Percentiles rank a stretch among this genome's conserved stretches.
Evolutionary conservation across 2,329 filamentous ascomycete genomes (phyloP).

Genomic region (Hysterium pulicare): DNA sequence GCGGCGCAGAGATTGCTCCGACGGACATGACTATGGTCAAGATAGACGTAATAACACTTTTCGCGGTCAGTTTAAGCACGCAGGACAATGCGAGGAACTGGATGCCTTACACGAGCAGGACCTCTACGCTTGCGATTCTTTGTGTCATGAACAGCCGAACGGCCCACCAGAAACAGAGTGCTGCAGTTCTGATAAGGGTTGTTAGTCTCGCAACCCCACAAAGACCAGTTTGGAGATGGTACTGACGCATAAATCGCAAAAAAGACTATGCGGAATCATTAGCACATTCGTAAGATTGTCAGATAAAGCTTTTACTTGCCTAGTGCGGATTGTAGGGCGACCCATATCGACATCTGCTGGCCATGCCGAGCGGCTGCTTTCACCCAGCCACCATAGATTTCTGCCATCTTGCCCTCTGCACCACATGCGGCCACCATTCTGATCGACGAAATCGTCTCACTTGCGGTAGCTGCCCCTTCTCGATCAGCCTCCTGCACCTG

Average conservation of each 20-base stretch:
- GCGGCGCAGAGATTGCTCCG: conserved; percentile 15
- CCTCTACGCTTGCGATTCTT: conserved; percentile 14
- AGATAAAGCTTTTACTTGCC: conserved; percentile 9
- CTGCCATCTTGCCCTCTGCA: conserved; percentile 18
- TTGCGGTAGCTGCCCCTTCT: conserved; percentile 16
- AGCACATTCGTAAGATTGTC: conserved; percentile 2
- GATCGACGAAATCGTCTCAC: conserved; percentile 17
- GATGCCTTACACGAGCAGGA: conserved; percentile 15
- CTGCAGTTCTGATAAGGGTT: conserved; percentile 15
- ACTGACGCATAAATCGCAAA: conserved; percentile 22
- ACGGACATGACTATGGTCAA: conserved; percentile 20
- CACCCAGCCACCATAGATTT: conserved; percentile 12
- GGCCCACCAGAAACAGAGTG: conserved; percentile 26
- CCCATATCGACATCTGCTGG: conserved; percentile 13
- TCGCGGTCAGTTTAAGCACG: conserved; percentile 1
- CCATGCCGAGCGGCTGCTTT: conserved; percentile 8
- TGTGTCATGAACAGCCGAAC: conserved; percentile 15
- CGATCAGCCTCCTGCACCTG: conserved; percentile 17
- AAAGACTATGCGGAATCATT: conserved; percentile 13
- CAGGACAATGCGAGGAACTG: neutral
- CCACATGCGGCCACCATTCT: conserved; percentile 23
- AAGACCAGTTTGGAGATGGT: neutral
- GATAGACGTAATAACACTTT: conserved; percentile 22
- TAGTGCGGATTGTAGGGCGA: conserved; percentile 20
- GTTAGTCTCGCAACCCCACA: neutral